phyloP scores from a whole-genome alignment of 2,329 filamentous ascomycete genomes.

The Aspergillus unguis region DNA sequence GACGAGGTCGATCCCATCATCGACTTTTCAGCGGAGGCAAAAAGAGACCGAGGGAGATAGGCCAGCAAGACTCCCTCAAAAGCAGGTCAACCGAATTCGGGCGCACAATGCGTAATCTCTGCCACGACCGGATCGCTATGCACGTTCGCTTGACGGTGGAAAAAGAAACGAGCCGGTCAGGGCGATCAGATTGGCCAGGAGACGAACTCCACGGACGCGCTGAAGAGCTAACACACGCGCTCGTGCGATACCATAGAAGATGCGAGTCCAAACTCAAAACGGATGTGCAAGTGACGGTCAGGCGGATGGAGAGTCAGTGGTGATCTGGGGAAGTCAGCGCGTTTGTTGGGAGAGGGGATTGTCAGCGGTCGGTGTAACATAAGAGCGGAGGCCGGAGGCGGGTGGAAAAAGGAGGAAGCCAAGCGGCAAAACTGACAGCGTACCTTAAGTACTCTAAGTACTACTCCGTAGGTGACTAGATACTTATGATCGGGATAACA shows the following conservation, averaged over 20 bases:
- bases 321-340: conserved; percentile 5
- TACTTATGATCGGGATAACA: no score
- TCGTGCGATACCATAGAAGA: conserved; percentile 9
- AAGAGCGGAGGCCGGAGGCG: conserved; percentile 16
- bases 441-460: no score
- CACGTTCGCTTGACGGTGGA: conserved; percentile 1
- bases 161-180: neutral
- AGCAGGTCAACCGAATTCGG: conserved; percentile 8
- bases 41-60: conserved; percentile 9
- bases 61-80: conserved; percentile 9
- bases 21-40: conserved; percentile 11
- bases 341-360: conserved; percentile 13
- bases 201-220: conserved; percentile 11
- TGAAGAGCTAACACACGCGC: conserved; percentile 9
- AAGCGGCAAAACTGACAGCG: conserved; percentile 1
- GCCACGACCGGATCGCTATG: neutral
- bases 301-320: neutral
- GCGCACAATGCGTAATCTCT: neutral
- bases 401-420: conserved; percentile 17
- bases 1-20: conserved; percentile 41
- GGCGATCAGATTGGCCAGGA: conserved; percentile 8
- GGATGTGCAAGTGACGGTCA: neutral
- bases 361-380: conserved; percentile 12
- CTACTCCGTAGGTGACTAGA: no score
- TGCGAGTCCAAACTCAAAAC: neutral